A percentile compares a stretch with the other conserved stretches of the same genome.
Conservation (phyloP, 2,329 filamentous ascomycete species). For the Pochonia chlamydosporia region DNA sequence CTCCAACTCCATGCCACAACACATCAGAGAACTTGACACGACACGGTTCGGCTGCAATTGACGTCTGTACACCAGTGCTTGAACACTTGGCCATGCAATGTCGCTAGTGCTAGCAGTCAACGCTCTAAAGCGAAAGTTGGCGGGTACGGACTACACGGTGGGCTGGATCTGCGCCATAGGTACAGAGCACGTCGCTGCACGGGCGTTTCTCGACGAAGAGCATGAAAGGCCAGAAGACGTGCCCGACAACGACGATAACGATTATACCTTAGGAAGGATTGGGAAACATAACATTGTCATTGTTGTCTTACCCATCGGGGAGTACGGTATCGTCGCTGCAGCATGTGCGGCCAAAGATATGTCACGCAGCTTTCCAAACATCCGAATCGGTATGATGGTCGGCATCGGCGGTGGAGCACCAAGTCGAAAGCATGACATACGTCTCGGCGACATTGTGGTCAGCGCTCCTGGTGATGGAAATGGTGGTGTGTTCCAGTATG, state of each 20-base stretch:
- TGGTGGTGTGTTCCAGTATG: slow-evolving; percentile 17
- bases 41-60: no score
- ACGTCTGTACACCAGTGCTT: no score
- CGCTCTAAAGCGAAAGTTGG: not conserved
- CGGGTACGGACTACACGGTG: slow-evolving; percentile 25
- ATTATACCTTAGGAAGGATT: slow-evolving; percentile 11
- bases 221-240: slow-evolving; percentile 21
- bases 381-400: slow-evolving; percentile 17
- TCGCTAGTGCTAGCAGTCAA: not conserved
- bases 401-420: slow-evolving; percentile 25
- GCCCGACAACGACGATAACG: slow-evolving; percentile 5
- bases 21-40: no score
- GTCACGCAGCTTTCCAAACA: slow-evolving; percentile 20
- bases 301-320: slow-evolving; percentile 6
- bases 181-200: slow-evolving; percentile 30
- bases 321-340: slow-evolving; percentile 7
- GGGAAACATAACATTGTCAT: slow-evolving; percentile 13
- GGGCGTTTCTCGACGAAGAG: slow-evolving; percentile 27
- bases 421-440: slow-evolving; percentile 24
- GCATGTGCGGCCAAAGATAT: slow-evolving; percentile 21
- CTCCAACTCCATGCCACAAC: no score
- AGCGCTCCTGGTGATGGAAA: slow-evolving; percentile 1
- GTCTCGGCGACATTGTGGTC: slow-evolving; percentile 20
- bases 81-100: no score
- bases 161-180: slow-evolving; percentile 38